These are phyloP conservation scores for Erucastrum elatum DNA, from an alignment of 345 rosid species.

Conservation along the genomic window DNA sequence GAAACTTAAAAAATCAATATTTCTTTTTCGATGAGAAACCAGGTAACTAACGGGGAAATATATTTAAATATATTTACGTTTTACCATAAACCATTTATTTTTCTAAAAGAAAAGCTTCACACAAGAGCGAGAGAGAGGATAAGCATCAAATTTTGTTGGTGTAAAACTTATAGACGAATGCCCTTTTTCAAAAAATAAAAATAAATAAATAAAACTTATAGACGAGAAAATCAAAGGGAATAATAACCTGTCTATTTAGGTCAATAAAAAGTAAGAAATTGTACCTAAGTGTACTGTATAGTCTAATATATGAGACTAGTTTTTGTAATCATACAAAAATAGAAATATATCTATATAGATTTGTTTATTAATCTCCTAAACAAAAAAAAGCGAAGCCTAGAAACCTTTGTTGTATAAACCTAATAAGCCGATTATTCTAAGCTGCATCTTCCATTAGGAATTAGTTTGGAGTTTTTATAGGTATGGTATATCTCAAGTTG, in stretches of 20 bases:
- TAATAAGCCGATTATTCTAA: too few relatives aligned
- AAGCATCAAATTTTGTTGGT: constrained; percentile 20
- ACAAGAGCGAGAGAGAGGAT: constrained; percentile 10
- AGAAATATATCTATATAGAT: neutral
- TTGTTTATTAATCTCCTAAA: too few relatives aligned
- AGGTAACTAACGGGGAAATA: neutral
- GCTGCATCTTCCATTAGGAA: too few relatives aligned
- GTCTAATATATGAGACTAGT: neutral
- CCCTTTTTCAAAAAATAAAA: too few relatives aligned
- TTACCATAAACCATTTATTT: neutral
- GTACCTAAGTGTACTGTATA: neutral
- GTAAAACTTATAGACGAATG: neutral
- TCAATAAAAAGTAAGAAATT: neutral
- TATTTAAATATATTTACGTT: constrained; percentile 5
- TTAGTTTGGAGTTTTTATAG: too few relatives aligned
- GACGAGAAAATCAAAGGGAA: constrained; percentile 2
- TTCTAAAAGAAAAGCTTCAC: neutral
- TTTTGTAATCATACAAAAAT: constrained; percentile 11
- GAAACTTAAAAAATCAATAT: neutral
- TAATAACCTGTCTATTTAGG: neutral
- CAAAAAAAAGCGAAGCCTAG: too few relatives aligned
- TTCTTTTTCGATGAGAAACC: neutral
- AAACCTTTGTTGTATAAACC: too few relatives aligned
- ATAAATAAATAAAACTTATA: neutral
- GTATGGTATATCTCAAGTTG: too few relatives aligned